These are phyloP conservation scores for Lichtheimia ornata DNA, from an alignment of 371 early-diverging fungal species.

Conservation along the genomic window DNA sequence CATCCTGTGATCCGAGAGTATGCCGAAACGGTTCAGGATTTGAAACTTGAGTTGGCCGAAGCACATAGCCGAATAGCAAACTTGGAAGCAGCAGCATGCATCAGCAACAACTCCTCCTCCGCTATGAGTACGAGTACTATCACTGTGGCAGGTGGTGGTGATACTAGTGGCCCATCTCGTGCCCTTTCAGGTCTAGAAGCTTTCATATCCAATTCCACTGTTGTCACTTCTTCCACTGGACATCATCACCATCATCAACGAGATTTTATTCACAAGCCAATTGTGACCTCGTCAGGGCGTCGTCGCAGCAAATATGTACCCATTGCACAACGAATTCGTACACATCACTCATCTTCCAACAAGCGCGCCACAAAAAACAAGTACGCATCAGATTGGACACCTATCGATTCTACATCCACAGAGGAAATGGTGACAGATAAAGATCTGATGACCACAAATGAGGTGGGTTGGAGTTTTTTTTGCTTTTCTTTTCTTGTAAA, in stretches of 20 bases:
- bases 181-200: no score
- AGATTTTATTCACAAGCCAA: constrained; percentile 6
- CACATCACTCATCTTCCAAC: background rate
- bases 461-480: background rate
- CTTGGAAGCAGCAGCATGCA: background rate
- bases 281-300: constrained; percentile 14
- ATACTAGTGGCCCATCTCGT: no score
- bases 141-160: background rate
- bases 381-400: no score
- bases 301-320: constrained; percentile 22
- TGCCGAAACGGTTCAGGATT: constrained; percentile 38
- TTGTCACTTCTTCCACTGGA: background rate
- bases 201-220: background rate
- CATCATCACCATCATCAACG: background rate
- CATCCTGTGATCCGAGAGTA: constrained; percentile 50
- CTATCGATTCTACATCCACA: no score
- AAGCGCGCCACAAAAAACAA: no score
- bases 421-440: no score
- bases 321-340: constrained; percentile 12
- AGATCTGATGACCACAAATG: background rate
- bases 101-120: constrained; percentile 10
- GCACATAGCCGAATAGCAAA: constrained; percentile 21
- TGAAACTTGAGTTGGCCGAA: constrained; percentile 42
- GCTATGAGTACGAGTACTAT: constrained; percentile 2
- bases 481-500: background rate